Evolutionary conservation across 352 stramenopile genomes (phyloP), one percentile per base, ranked within the genome.

Genomic region (Phytophthora melonis): DNA sequence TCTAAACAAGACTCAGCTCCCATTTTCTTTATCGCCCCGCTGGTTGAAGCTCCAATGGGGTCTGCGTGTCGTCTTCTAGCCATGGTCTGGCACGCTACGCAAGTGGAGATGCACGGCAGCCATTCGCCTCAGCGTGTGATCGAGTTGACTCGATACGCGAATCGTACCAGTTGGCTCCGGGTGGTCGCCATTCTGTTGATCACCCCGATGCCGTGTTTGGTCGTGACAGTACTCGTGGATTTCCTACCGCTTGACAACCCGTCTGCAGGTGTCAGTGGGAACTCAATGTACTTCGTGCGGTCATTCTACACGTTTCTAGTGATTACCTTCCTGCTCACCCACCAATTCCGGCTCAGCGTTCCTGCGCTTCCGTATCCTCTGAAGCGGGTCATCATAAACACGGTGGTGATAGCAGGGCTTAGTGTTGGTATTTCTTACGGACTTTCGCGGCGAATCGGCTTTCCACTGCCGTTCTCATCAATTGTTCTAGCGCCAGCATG

Each of bases 201-300:
- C 13, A 52, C 45, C 9, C 45, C 45, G 5, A 18, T 52, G 45
- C 45, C 45, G 8, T n/a, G 45, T 25, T 52, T 52, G 45, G 45
- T 52, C 8, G 45, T 52, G 10, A 52, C 16, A 23, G 45, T 52
- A 52, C 45, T 52, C 45, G 45, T 52, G 45, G 45, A 52, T 52
- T 19, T 52, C 8, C n/a, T 52, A 52, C 45, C 45, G n/a, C 45
- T 52, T 25, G 45, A 19, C 16, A 23, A 52, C 45, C 45, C 45
- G 8, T 52, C 45, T 10, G 16, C 10, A 23, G 45, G 45, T 52
- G 45, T 25, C 16, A 19, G 19, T 52, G 3, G 14, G 5, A 52
- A 52, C 45, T 23, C 6, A 18, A 52, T 52, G 45, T 52, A 52
- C 45, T 52, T 52, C 3, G 18, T 6, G 16, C 45, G 45, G 45